Base-by-base conservation (phyloP, 1,284 basidiomycete genomes). In the Ustilago nuda region DNA sequence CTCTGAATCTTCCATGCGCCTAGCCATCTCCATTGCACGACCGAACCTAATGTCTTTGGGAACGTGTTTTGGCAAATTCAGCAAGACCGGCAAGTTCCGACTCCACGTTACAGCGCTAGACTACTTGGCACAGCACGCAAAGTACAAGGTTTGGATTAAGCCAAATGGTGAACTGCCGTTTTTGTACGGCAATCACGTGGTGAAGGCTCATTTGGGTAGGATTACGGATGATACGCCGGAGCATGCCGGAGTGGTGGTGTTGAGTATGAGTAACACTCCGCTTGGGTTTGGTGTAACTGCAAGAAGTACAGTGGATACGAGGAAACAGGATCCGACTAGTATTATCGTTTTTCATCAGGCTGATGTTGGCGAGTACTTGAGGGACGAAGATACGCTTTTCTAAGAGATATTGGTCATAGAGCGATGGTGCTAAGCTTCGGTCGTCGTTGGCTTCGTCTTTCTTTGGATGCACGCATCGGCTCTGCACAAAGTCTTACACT, bases 141-240 rank as follows among this genome's bases (percentile, higher is more conserved):
- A 97, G 87, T 95, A 95, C 89, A 99, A 99, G 90, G 91, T 98
- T 41, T 99, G 97, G 97, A 96, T 99, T 87, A 99, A 99, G 87
- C 93, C 95, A 15, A 97, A 99, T 76, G 97, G 97, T 83, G 97
- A 99, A 88, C 94, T 99, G 91, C 97, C 97, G 2, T 99, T 98
- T 89, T 88, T 99, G 56, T 99, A 99, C 84, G 97, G 97, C 64
- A 99, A 99, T 86, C 95, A 99, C 88, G 93, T 99, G 71, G 91
- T 98, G 77, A 99, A 99, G 88, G 97, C 97, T 35, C 97, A 99
- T 87, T 89, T 99, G 32, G 96, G 97, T n/a, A 90, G 96, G 79
- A 98, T 99, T 85, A 98, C 97, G 59, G 97, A 99, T 86, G 97
- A 99, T 85, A 98, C 95, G 5, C 95, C 96, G 13, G 97, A 99